Evolutionary conservation across 139 green algal genomes (phyloP).

Genomic region (Auxenochlorella pyrenoidosa): DNA sequence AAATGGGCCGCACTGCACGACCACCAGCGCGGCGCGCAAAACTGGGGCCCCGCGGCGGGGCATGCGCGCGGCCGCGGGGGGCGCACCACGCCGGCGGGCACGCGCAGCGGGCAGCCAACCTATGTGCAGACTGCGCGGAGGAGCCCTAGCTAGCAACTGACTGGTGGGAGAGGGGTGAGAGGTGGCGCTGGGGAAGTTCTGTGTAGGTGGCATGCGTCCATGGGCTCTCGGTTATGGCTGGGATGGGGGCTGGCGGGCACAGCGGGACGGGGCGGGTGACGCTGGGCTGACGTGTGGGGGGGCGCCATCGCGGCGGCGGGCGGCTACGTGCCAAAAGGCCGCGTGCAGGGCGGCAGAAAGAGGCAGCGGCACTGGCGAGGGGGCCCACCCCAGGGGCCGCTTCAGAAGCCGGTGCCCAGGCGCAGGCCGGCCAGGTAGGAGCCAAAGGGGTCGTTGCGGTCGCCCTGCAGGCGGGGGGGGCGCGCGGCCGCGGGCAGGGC

Average conservation of each 20-base stretch:
- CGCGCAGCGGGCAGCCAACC: neutral
- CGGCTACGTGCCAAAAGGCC: neutral
- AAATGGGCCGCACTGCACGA: neutral
- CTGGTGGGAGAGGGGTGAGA: neutral
- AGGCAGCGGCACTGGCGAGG: neutral
- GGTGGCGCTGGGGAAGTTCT: neutral
- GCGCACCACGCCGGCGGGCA: neutral
- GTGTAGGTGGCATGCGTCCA: neutral
- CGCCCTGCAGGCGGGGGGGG: conserved; percentile 33
- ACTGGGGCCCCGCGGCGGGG: neutral
- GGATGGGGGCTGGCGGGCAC: neutral
- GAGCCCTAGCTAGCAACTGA: neutral
- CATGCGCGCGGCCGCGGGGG: neutral
- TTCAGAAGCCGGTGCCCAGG: conserved; percentile 49
- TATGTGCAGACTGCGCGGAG: neutral
- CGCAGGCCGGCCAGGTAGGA: conserved; percentile 34
- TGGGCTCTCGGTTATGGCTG: neutral
- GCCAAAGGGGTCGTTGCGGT: conserved; percentile 46
- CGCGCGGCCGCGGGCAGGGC: too few species aligned
- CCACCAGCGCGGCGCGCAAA: neutral
- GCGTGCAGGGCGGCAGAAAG: neutral
- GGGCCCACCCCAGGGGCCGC: neutral
- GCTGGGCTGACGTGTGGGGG: neutral
- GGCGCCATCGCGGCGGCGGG: neutral
- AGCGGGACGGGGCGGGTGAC: neutral